Evolutionary conservation across 495 filamentous ascomycete species (phyloP), one percentile per base, ranked within the genome.

Genomic region (Lophium mytilinum): DNA sequence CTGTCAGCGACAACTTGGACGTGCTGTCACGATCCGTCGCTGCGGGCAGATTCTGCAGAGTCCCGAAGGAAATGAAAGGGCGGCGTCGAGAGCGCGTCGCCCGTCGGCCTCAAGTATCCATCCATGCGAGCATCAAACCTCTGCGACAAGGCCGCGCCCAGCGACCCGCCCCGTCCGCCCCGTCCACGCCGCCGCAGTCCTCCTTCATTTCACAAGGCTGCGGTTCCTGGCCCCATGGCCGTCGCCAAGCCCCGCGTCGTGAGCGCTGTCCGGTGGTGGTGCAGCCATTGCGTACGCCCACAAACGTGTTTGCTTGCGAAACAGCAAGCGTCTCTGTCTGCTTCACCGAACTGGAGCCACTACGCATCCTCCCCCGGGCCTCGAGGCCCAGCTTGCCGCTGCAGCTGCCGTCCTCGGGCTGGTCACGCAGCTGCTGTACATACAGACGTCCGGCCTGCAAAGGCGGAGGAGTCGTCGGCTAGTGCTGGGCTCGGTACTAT

Each of bases 21-120:
- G 3, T 30, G 24, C 24, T 30, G 24, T 30, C 62, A 61, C 61
- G 58, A 47, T 53, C 45, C 54, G 54, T 55, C 62, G 58, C 36
- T 65, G 58, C 58, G 58, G 61, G 62, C 58, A 61, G 62, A 65
- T 65, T 57, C 62, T 65, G 62, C 62, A 65, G 62, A 41, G 46
- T 52, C 51, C 62, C 62, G 62, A 65, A 65, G 61, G 62, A 65
- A 65, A 65, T 65, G 53, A 55, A 65, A 65, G 58, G 62, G 62
- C 39, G 45, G 36, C 57, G 57, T 61, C 50, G 34, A 18, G 37
- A 37, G 51, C 55, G 51, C 55, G 34, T 56, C 50, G 50, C 54
- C 40, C 24, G 24, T 30, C 24, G 3, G 24, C 24, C 24, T 30
- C 24, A 30, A 30, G 24, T 6, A 6, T 30, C 24, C 35, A 57